Evolutionary conservation across 495 filamentous ascomycete species (phyloP), one percentile per base, ranked within the genome.

Genomic region (Penicillium egyptiacum): DNA sequence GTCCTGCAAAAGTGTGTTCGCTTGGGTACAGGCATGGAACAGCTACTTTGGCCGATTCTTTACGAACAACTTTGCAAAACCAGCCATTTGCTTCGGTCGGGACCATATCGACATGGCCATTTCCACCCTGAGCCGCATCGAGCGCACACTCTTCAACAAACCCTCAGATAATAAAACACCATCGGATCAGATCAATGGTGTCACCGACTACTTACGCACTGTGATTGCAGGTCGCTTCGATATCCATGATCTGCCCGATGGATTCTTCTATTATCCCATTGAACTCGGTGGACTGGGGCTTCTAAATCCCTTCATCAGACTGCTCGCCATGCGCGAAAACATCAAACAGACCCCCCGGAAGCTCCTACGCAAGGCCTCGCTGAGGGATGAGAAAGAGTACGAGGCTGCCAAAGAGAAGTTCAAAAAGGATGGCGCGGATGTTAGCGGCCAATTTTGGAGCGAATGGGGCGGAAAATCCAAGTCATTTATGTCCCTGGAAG

Each of bases 11-110:
- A 83, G 77, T 51, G 64, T 88, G 14, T 86, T 90, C 57, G 68
- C 78, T 19, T 88, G 83, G 79, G 77, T 87, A 17, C 78, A 87
- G 50, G 82, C 80, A 2, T 88, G 84, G 79, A 88, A 88, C 61
- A 80, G 74, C 45, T 88, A 85, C 61, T 83, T 80, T n/a, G 77
- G 74, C 4, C 78, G 76, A 0, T 88, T 88, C 65, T 88, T 89
- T 65, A 77, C 74, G 48, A 80, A 79, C 59, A 88, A 88, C 57
- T 89, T 89, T 52, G 85, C 83, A 7, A 80, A 79, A 56, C 79
- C 84, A 9, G 83, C 85, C 2, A 78, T 86, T 54, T 87, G 84
- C 61, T 87, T 87, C 56, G 86, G 86, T 0, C 74, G 75, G 42
- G 68, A 73, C 25, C 86, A 89, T 60, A 82, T 88, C 33, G 82